A percentile compares a stretch with the other conserved stretches of the same genome.
phyloP scores from a whole-genome alignment of 352 stramenopile species.

The Pythium insidiosum region DNA sequence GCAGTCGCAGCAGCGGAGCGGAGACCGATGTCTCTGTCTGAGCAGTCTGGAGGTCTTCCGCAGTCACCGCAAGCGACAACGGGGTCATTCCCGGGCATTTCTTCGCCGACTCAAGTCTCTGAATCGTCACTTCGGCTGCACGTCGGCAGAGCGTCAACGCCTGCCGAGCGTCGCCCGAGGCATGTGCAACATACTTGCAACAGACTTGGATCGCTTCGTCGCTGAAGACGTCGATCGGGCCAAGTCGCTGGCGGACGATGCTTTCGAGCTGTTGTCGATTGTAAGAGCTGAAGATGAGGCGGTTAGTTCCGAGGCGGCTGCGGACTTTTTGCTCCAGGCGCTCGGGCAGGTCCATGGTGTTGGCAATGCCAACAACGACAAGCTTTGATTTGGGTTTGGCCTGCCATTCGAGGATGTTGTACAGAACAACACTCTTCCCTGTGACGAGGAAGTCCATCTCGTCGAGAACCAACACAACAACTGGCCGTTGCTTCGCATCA shows the following conservation, averaged over 20 bases:
- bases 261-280: constrained; percentile 47
- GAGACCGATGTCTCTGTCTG: constrained; percentile 47
- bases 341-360: constrained; percentile 76
- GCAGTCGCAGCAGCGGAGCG: constrained; percentile 39
- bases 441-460: constrained; percentile 77
- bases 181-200: constrained; percentile 54
- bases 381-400: constrained; percentile 45
- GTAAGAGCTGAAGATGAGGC: constrained; percentile 67
- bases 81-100: not conserved
- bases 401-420: constrained; percentile 78
- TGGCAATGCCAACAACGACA: constrained; percentile 65
- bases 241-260: constrained; percentile 57
- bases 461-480: constrained; percentile 54
- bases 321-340: constrained; percentile 60
- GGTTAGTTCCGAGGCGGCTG: constrained; percentile 50
- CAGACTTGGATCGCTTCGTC: constrained; percentile 53
- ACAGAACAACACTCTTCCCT: constrained; percentile 67
- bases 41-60: constrained; percentile 43
- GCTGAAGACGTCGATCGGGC: constrained; percentile 49
- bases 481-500: constrained; percentile 24
- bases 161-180: constrained; percentile 58
- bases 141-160: constrained; percentile 63
- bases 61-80: constrained; percentile 26
- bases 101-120: constrained; percentile 16
- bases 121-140: constrained; percentile 41